Evolutionary conservation across 345 rosid genomes (phyloP).

Genomic region (Linum usitatissimum): DNA sequence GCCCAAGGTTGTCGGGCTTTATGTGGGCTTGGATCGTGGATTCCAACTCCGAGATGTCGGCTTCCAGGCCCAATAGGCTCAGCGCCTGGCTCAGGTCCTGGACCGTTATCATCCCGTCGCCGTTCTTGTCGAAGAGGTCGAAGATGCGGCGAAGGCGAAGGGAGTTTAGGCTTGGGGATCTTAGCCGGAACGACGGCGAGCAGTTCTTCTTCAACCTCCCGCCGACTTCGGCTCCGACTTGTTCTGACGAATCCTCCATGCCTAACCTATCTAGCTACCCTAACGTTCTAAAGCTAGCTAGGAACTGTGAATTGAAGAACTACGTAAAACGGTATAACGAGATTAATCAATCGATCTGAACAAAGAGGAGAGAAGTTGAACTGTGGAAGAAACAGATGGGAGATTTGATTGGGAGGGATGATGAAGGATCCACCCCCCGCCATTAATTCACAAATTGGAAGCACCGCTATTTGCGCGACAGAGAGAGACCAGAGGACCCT

Average conservation of each 20-base stretch:
- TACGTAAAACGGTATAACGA: too few relatives aligned
- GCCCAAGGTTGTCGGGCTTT: slow-evolving; percentile 43
- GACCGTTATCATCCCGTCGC: slow-evolving; percentile 58
- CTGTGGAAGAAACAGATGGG: too few relatives aligned
- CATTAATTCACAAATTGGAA: too few relatives aligned
- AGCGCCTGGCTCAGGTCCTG: slow-evolving; percentile 62
- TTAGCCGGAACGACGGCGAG: background rate
- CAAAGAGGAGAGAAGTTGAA: too few relatives aligned
- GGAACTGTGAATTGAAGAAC: too few relatives aligned
- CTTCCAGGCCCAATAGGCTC: slow-evolving; percentile 46
- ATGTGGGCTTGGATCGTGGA: slow-evolving; percentile 43
- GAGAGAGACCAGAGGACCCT: too few relatives aligned
- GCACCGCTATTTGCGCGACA: too few relatives aligned
- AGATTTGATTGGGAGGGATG: too few relatives aligned
- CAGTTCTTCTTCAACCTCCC: background rate
- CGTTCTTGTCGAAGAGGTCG: slow-evolving; percentile 72
- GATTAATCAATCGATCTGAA: too few relatives aligned
- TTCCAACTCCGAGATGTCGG: slow-evolving; percentile 47
- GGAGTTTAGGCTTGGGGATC: background rate
- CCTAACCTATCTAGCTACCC: too few relatives aligned
- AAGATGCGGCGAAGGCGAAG: slow-evolving; percentile 38
- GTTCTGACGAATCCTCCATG: background rate
- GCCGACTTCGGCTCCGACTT: background rate
- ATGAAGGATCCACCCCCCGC: too few relatives aligned
- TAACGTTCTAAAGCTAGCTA: too few relatives aligned